Evolutionary conservation across 208 protist species (phyloP), one percentile per base, ranked within the genome.

Genomic region (Polymyxa betae): DNA sequence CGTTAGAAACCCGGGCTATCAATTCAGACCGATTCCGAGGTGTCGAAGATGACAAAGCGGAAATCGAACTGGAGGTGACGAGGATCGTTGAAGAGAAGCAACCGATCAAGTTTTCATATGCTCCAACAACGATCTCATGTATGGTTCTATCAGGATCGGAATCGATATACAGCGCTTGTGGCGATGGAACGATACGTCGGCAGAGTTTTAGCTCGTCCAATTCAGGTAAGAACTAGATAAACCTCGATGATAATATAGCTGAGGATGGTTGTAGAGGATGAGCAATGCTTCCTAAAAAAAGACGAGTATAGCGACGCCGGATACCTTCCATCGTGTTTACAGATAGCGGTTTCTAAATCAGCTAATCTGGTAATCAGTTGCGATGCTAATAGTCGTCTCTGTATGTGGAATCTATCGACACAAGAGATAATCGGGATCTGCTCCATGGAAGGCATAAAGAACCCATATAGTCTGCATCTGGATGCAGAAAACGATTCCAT

Each of bases 31-130:
- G 72, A 35, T 82, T 82, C 72, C 72, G 40, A 43, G 16, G 16
- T n/a, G 72, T 40, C 40, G 72, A 45, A 5, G 72, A 82, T n/a
- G 72, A 82, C n/a, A n/a, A n/a, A n/a, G 5, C 49, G 12, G 72
- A 82, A 35, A 5, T 38, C 72, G 72, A 82, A 35, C 35, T 16
- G 35, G 40, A 82, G 16, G n/a, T n/a, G 72, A 82, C n/a, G 16
- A 29, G 29, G 20, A 66, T 32, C 54, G 54, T 16, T 16, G 29
- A 66, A 16, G 29, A 29, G 20, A 29, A 66, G 20, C 20, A 32
- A 16, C 16, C 5, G 35, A n/a, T 82, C 16, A 82, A 82, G 72
- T 82, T 82, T 5, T 82, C 72, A n/a, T 82, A 82, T n/a, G 72
- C 72, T 12, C 72, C 72, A 12, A 82, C 72, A n/a, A 45, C 72